Conservation (phyloP, 768 basidiomycete genomes). For the Leccinum uliginosum region DNA sequence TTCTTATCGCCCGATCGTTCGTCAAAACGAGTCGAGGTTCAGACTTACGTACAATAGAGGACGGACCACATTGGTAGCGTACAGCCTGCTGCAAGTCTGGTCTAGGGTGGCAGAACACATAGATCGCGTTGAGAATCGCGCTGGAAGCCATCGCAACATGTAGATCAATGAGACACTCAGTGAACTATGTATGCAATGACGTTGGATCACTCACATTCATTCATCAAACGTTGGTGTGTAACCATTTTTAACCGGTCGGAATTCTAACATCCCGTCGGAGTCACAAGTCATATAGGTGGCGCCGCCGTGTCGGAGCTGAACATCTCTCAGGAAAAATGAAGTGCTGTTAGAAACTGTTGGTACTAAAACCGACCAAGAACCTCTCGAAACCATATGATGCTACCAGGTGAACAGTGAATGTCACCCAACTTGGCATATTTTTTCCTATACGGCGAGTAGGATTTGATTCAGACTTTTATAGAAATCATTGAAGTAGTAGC, state of each 20-base stretch:
- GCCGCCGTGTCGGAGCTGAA: not conserved
- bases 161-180: not conserved
- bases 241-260: not conserved
- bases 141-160: too few species aligned
- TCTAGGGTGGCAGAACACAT: not conserved
- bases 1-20: slow-evolving; percentile 11
- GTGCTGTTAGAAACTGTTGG: not conserved
- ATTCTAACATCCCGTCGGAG: not conserved
- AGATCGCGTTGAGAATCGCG: not conserved
- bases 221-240: not conserved
- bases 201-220: not conserved
- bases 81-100: not conserved
- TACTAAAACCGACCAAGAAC: not conserved
- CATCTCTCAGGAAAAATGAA: not conserved
- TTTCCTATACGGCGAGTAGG: too few species aligned
- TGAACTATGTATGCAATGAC: not conserved
- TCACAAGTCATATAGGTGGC: not conserved
- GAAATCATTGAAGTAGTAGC: not conserved
- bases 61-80: not conserved
- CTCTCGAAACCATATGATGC: not conserved
- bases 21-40: not conserved
- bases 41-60: not conserved
- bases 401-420: not conserved
- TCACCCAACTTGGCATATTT: too few species aligned
- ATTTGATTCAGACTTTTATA: not conserved